Evolutionary conservation across 371 early-diverging fungal species (phyloP).

Genomic region (Sporodiniella umbellata): DNA sequence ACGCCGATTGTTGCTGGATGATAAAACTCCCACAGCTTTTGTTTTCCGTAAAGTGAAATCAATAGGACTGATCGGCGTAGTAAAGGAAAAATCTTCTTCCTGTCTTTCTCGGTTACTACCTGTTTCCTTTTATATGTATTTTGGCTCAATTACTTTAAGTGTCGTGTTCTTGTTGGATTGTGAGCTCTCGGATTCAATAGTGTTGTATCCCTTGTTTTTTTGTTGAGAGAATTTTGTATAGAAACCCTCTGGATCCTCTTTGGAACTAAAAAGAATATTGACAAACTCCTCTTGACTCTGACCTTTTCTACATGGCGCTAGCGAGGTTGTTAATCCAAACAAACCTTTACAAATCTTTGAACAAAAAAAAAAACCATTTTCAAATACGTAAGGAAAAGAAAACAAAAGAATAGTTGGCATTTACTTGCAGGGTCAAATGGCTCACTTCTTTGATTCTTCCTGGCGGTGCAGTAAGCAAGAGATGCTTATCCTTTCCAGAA

Average conservation of each 20-base stretch:
- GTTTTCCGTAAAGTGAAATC: slow-evolving; percentile 35
- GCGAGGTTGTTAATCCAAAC: slow-evolving; percentile 44
- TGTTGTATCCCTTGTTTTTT: slow-evolving; percentile 12
- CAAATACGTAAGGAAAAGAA: too few relatives aligned
- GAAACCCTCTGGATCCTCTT: slow-evolving; percentile 8
- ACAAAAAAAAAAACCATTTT: too few relatives aligned
- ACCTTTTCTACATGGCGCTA: slow-evolving; percentile 25
- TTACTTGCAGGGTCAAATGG: slow-evolving; percentile 44
- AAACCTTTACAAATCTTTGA: slow-evolving; percentile 32
- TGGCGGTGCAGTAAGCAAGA: slow-evolving; percentile 38
- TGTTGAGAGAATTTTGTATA: slow-evolving; percentile 4
- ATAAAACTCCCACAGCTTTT: slow-evolving; percentile 3
- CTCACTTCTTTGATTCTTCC: slow-evolving; percentile 33
- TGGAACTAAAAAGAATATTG: slow-evolving; percentile 30
- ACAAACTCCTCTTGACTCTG: slow-evolving; percentile 32
- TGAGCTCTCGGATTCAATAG: slow-evolving; percentile 10
- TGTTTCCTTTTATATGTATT: slow-evolving; percentile 1
- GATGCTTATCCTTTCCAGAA: slow-evolving; percentile 38
- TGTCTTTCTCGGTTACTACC: neutral
- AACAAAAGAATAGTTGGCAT: neutral
- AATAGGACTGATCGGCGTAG: slow-evolving; percentile 40
- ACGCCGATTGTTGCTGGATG: slow-evolving; percentile 1
- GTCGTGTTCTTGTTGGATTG: slow-evolving; percentile 9
- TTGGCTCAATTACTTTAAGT: slow-evolving; percentile 2
- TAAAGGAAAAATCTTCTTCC: slow-evolving; percentile 6